These are phyloP conservation scores for Anthracocystis setariae DNA, from an alignment of 1,284 basidiomycete species.

Conservation along the genomic window DNA sequence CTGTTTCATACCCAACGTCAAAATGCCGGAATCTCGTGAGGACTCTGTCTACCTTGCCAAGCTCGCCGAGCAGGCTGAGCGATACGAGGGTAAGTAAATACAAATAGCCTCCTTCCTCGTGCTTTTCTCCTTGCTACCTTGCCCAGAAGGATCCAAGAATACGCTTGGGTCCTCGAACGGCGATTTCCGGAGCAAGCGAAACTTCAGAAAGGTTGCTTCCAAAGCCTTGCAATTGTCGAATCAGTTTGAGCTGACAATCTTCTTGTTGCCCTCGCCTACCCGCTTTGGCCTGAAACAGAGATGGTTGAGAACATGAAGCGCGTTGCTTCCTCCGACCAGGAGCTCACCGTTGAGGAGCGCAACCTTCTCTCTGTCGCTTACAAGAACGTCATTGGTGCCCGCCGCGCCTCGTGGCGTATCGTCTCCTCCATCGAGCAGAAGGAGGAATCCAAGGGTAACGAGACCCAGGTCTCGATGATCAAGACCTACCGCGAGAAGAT, in stretches of 20 bases:
- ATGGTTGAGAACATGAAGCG: slow-evolving; percentile 69
- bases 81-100: slow-evolving; percentile 65
- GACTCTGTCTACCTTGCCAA: slow-evolving; percentile 68
- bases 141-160: no score
- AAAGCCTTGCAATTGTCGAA: background rate
- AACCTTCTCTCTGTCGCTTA: slow-evolving; percentile 98
- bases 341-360: slow-evolving; percentile 98
- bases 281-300: slow-evolving; percentile 38
- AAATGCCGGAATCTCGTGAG: slow-evolving; percentile 65
- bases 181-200: no score
- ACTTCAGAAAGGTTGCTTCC: background rate
- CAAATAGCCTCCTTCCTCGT: background rate
- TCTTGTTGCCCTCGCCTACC: background rate
- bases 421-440: slow-evolving; percentile 99
- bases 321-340: slow-evolving; percentile 67
- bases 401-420: slow-evolving; percentile 98
- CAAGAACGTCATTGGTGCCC: slow-evolving; percentile 99
- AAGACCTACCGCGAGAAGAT: slow-evolving; percentile 98
- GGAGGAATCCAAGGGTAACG: slow-evolving; percentile 99
- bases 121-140: background rate
- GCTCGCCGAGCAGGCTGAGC: slow-evolving; percentile 68
- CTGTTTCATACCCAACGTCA: slow-evolving; percentile 32
- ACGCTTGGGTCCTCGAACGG: no score
- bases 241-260: slow-evolving; percentile 6
- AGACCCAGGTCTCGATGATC: slow-evolving; percentile 97